Base-by-base conservation (phyloP, 148 eudicot genomes). In the Camellia japonica region DNA sequence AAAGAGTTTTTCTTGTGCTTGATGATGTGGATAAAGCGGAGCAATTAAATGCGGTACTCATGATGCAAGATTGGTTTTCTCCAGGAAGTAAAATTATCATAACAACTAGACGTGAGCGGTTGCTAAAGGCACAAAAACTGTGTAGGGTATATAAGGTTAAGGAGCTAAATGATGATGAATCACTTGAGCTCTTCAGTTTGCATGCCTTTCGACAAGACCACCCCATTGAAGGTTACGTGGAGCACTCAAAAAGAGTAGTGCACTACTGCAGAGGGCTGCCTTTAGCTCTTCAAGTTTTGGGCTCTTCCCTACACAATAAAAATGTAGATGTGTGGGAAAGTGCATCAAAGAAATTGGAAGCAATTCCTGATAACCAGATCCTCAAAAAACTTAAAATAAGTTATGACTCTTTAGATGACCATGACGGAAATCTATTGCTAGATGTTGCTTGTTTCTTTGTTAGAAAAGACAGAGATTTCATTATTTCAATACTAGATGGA, bases 401-500 rank as follows among this genome's bases (percentile, higher is more conserved):
- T 3, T 65, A 20, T 23, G 43, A 65, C 30, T 65, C 69, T 38
- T 65, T 65, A 11, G 69, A 23, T 30, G 69, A 65, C 44, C 43
- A 65, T 1, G 69, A 65, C 15, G 30, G 30, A 23, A 23, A 65
- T 6, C 19, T 67, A 38, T 67, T 67, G n/a, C 71, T 67, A 38
- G 71, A 67, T 41, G 41, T 67, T 41, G 71, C 71, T 42, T 67
- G 71, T 67, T 67, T 67, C 47, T 67, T 67, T 42, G 71, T 67
- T 2, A 1, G 71, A 14, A 41, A 38, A 18, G 47, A 67, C 18
- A 23, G 41, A 67, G 47, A 67, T 5, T 67, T 30, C 13, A 18
- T 14, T 10, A 14, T 41, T 67, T 38, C 46, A 67, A 5, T 41
- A 11, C 18, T 67, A 41, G 71, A 67, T 30, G 47, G 18, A 30